Evolutionary conservation across 1,284 basidiomycete species (phyloP).

Genomic region (Austroboletus rostrupii): DNA sequence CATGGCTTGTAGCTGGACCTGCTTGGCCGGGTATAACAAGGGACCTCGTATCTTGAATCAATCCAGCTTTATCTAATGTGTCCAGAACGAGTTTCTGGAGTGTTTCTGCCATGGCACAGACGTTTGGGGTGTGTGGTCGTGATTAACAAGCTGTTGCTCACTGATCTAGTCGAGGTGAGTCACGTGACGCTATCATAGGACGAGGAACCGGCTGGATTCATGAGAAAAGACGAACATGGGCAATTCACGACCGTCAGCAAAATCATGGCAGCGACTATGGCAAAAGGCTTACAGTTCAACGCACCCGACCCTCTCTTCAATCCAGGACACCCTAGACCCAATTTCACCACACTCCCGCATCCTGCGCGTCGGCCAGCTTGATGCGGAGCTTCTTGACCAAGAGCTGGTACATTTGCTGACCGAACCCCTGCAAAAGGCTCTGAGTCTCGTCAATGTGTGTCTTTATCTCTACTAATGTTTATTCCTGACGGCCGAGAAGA

Average conservation of each 20-base stretch:
- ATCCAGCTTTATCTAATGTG: slow-evolving; percentile 55
- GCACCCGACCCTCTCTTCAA: slow-evolving; percentile 48
- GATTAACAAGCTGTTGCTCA: no score
- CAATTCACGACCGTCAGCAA: slow-evolving; percentile 1
- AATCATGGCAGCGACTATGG: slow-evolving; percentile 37
- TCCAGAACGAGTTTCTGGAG: slow-evolving; percentile 80
- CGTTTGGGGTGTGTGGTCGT: no score
- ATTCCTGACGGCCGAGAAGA: slow-evolving; percentile 35
- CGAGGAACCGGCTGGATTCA: no score
- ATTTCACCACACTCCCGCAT: slow-evolving; percentile 42
- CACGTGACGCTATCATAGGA: slow-evolving; percentile 18
- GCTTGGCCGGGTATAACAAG: slow-evolving; percentile 67
- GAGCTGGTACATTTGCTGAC: slow-evolving; percentile 83
- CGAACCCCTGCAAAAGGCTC: slow-evolving; percentile 76
- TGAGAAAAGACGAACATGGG: slow-evolving; percentile 14
- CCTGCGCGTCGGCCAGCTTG: slow-evolving; percentile 86
- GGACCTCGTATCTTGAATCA: slow-evolving; percentile 72
- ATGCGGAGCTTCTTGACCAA: slow-evolving; percentile 88
- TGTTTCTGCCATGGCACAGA: slow-evolving; percentile 57
- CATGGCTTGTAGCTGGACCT: slow-evolving; percentile 56
- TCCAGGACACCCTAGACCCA: slow-evolving; percentile 38
- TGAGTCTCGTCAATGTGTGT: slow-evolving; percentile 70
- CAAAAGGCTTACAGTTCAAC: slow-evolving; percentile 62
- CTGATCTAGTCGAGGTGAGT: slow-evolving; percentile 2
- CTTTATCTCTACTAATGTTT: slow-evolving; percentile 1